phyloP scores from a whole-genome alignment of 129 eudicot genomes.

The Silybum marianum region DNA sequence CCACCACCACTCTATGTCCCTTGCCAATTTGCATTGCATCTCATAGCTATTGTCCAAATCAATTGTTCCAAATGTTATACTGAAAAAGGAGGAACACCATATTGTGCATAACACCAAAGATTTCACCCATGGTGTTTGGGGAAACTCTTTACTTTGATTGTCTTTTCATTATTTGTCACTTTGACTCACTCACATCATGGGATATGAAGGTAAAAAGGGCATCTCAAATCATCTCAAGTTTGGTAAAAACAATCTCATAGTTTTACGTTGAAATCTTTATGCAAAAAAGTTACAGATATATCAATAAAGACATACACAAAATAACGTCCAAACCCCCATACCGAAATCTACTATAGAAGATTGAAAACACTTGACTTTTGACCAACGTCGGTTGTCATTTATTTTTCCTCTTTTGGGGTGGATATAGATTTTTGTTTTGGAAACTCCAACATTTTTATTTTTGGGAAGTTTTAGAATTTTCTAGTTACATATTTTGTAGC shows the following conservation, averaged over 20 bases:
- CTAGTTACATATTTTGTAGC: neutral
- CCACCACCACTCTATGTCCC: conserved; percentile 50
- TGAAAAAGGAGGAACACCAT: conserved; percentile 40
- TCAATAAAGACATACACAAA: neutral
- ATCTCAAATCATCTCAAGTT: conserved; percentile 19
- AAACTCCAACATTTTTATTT: neutral
- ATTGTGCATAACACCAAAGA: conserved; percentile 42
- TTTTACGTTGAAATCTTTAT: neutral
- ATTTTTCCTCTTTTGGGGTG: neutral
- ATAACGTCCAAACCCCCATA: neutral
- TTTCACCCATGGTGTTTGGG: conserved; percentile 46
- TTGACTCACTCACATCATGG: conserved; percentile 31
- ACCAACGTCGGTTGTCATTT: neutral
- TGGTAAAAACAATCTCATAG: neutral
- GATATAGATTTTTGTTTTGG: neutral
- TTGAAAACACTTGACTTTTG: neutral
- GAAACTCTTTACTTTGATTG: conserved; percentile 28
- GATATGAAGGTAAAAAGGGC: conserved; percentile 2
- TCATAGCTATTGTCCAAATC: conserved; percentile 44
- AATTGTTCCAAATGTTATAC: conserved; percentile 36
- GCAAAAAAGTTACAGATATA: neutral
- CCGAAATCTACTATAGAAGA: neutral
- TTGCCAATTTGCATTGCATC: conserved; percentile 30
- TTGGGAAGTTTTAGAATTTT: neutral
- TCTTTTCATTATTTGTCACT: conserved; percentile 36